Percentiles rank a stretch among this genome's conserved stretches.
These are phyloP conservation scores for Camelina hispida DNA, from an alignment of 345 rosid genomes.

Conservation along the genomic window DNA sequence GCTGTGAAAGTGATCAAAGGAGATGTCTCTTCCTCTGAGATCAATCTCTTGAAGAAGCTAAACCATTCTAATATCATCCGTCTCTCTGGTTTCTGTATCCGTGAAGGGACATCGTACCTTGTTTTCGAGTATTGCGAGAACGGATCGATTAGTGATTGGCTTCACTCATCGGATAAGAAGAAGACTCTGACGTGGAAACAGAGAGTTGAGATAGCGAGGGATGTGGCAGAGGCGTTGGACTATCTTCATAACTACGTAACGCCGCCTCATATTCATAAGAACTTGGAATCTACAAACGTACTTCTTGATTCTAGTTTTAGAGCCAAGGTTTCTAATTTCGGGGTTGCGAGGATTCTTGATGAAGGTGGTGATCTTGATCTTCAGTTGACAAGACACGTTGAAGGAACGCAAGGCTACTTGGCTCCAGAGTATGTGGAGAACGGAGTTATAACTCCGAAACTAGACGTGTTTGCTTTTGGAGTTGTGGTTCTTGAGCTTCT, in stretches of 20 bases:
- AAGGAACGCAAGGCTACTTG: constrained; percentile 87
- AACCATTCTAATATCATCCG: constrained; percentile 80
- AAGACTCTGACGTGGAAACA: constrained; percentile 74
- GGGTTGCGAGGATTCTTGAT: constrained; percentile 66
- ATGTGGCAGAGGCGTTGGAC: constrained; percentile 76
- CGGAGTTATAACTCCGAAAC: constrained; percentile 80
- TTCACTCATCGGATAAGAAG: constrained; percentile 47
- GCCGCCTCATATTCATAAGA: constrained; percentile 86
- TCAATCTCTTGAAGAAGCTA: constrained; percentile 76
- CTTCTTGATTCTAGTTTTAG: constrained; percentile 71
- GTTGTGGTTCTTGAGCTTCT: constrained; percentile 82
- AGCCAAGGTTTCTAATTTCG: constrained; percentile 83
- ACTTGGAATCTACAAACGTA: constrained; percentile 78
- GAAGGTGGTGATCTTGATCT: constrained; percentile 52
- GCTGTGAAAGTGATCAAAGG: constrained; percentile 86
- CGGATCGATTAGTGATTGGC: constrained; percentile 72
- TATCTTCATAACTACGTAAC: constrained; percentile 77
- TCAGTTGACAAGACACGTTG: constrained; percentile 79
- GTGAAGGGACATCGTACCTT: constrained; percentile 75
- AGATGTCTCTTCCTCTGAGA: constrained; percentile 69
- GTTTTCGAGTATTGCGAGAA: constrained; percentile 78
- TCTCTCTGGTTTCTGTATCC: constrained; percentile 85
- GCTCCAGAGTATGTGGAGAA: constrained; percentile 90
- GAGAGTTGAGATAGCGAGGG: constrained; percentile 74
- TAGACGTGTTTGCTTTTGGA: constrained; percentile 88